Conservation (phyloP, 2,329 filamentous ascomycete genomes). For the Trichoderma atroviride region DNA sequence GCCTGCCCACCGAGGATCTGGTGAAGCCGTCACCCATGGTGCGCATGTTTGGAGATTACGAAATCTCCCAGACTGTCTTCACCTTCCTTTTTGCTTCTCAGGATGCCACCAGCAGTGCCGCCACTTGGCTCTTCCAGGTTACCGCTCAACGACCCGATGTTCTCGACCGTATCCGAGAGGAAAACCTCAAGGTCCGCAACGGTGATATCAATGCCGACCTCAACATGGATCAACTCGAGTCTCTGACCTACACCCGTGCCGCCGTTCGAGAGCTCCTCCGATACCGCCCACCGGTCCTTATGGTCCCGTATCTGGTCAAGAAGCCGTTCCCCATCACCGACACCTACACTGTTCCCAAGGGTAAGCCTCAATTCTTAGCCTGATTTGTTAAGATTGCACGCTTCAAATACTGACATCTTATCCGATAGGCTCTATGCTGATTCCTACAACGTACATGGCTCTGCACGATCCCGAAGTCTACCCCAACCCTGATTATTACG, state of each 20-base stretch:
- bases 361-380: conserved; percentile 43
- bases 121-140: conserved; percentile 93
- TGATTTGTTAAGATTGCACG: neutral
- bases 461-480: conserved; percentile 94
- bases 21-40: conserved; percentile 83
- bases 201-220: conserved; percentile 72
- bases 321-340: conserved; percentile 90
- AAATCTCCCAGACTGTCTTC: conserved; percentile 92
- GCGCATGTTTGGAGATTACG: conserved; percentile 84
- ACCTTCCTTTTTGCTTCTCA: conserved; percentile 97
- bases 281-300: conserved; percentile 93
- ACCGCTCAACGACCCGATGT: conserved; percentile 93
- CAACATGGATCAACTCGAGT: conserved; percentile 84
- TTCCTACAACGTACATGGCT: conserved; percentile 87
- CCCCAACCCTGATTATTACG: conserved; percentile 82
- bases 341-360: conserved; percentile 89
- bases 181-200: conserved; percentile 77
- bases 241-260: conserved; percentile 85
- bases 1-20: conserved; percentile 65
- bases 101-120: conserved; percentile 91
- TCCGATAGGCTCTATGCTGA: conserved; percentile 76
- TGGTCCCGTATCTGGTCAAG: conserved; percentile 95
- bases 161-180: conserved; percentile 85
- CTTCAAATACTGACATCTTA: conserved; percentile 29
- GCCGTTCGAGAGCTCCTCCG: conserved; percentile 89